phyloP scores from a whole-genome alignment of 2,329 filamentous ascomycete species.

The Botrytis fabae region DNA sequence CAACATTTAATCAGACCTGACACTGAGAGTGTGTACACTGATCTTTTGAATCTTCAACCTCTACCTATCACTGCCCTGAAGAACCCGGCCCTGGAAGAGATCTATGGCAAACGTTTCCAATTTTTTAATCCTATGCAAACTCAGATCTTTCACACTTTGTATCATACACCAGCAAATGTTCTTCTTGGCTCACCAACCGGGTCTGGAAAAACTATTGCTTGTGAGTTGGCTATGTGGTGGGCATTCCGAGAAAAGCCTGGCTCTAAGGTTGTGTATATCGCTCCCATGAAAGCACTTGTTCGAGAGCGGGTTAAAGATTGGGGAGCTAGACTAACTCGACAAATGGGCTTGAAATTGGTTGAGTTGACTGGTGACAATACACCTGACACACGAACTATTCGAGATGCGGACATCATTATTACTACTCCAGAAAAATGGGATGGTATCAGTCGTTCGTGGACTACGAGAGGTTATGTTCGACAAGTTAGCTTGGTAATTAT shows the following conservation, averaged over 20 bases:
- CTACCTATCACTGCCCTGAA: conserved; percentile 84
- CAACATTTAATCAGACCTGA: conserved; percentile 97
- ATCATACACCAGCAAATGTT: conserved; percentile 89
- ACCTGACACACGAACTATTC: conserved; percentile 91
- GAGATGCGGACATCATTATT: conserved; percentile 95
- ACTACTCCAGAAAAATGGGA: conserved; percentile 99
- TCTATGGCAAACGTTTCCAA: conserved; percentile 86
- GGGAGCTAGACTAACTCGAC: conserved; percentile 75
- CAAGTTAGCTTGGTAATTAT: conserved; percentile 97
- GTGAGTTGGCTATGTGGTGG: conserved; percentile 99
- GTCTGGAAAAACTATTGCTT: conserved; percentile 95
- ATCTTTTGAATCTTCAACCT: conserved; percentile 87
- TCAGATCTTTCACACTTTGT: conserved; percentile 95
- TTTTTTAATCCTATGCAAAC: conserved; percentile 99
- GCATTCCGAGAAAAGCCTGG: conserved; percentile 92
- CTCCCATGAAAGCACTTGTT: conserved; percentile 98
- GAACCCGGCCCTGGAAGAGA: conserved; percentile 80
- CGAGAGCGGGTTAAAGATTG: conserved; percentile 96
- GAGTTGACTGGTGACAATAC: conserved; percentile 98
- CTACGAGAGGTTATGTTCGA: conserved; percentile 92
- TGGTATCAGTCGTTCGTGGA: conserved; percentile 98
- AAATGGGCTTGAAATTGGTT: conserved; percentile 86
- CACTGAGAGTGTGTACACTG: conserved; percentile 95
- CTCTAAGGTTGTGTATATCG: conserved; percentile 98
- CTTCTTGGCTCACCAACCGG: conserved; percentile 93